phyloP scores from a whole-genome alignment of 345 rosid species.

The Clausena lansium region DNA sequence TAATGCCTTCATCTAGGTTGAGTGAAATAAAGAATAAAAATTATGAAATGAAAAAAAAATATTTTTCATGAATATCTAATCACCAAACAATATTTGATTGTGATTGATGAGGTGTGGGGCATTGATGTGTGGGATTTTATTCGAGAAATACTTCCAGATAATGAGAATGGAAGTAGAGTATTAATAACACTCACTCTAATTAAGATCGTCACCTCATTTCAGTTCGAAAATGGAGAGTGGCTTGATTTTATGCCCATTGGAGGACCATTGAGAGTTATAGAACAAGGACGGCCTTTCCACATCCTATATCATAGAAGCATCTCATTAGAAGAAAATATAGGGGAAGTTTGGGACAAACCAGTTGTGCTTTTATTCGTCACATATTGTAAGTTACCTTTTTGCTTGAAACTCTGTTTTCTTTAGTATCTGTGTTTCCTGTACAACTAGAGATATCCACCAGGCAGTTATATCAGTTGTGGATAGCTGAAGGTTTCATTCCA shows the following conservation, averaged over 20 bases:
- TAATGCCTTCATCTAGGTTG: neutral
- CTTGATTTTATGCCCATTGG: neutral
- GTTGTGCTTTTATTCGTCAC: no score
- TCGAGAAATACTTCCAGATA: neutral
- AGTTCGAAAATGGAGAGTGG: neutral
- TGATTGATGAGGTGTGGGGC: neutral
- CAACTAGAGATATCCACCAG: neutral
- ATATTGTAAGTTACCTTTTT: neutral
- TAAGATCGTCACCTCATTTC: neutral
- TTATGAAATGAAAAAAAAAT: no score
- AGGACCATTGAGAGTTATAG: neutral
- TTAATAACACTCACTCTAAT: neutral
- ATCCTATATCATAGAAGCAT: neutral
- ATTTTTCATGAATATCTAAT: no score
- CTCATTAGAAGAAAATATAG: neutral
- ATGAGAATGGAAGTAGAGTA: neutral
- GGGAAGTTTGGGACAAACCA: no score
- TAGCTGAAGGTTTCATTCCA: neutral
- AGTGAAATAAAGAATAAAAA: no score
- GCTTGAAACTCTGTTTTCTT: neutral
- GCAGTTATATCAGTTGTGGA: constrained; percentile 5
- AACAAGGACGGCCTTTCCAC: neutral
- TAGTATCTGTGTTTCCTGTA: neutral
- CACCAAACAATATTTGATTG: neutral
- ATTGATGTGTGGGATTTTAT: neutral